phyloP scores from a whole-genome alignment of 345 rosid species.

The Linum tenue region DNA sequence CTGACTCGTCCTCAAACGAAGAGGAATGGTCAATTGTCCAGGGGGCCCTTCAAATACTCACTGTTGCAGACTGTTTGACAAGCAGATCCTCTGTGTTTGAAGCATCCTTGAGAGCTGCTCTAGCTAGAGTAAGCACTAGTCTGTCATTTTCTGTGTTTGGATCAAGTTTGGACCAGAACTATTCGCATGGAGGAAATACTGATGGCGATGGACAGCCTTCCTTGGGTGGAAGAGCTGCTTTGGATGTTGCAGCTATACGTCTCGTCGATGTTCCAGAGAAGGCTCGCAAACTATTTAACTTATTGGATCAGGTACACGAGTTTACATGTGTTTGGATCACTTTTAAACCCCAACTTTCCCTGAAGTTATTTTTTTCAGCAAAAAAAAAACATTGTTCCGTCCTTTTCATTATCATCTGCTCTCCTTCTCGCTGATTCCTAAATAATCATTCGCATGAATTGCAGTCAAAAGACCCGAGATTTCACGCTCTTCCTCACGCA shows the following conservation, averaged over 20 bases:
- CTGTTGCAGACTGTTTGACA: constrained; percentile 90
- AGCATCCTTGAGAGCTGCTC: constrained; percentile 86
- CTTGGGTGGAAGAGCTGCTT: constrained; percentile 68
- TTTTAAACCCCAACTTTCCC: no score
- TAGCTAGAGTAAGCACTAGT: constrained; percentile 82
- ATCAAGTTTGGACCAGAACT: constrained; percentile 64
- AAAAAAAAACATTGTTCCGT: no score
- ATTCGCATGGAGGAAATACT: constrained; percentile 34
- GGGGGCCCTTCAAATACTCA: constrained; percentile 89
- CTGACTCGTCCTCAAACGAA: constrained; percentile 63
- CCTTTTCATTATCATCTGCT: no score
- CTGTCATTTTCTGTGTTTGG: constrained; percentile 68
- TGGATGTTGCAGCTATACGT: constrained; percentile 82
- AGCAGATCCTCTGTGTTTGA: constrained; percentile 93
- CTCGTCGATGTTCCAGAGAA: constrained; percentile 80
- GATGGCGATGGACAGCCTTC: constrained; percentile 45
- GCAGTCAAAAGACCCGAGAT: constrained; percentile 98
- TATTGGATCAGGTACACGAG: constrained; percentile 69
- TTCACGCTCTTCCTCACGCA: constrained; percentile 85
- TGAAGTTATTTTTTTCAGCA: no score
- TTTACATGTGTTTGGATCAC: neutral
- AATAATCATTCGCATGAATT: constrained; percentile 9
- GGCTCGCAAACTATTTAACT: constrained; percentile 72
- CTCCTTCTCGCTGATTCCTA: neutral
- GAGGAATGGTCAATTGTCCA: constrained; percentile 99